Base-by-base conservation (phyloP, 257 asterid genomes). In the Rauvolfia tetraphylla region DNA sequence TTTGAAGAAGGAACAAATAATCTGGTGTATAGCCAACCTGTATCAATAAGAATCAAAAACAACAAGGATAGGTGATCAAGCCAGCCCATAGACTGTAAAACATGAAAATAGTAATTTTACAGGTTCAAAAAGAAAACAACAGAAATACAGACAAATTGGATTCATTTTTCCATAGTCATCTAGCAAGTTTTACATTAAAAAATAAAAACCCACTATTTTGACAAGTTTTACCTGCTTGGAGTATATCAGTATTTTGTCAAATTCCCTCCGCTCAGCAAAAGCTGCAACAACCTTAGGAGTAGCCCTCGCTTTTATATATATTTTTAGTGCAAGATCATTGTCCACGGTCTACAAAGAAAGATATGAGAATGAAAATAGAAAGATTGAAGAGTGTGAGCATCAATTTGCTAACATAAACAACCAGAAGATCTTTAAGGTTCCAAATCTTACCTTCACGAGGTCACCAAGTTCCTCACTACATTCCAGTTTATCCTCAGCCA, bases 391-490 rank as follows among this genome's bases (percentile, higher is more conserved):
- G 74, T 49, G 25, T 72, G 49, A 66, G 22, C 42, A 68, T 42
- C 17, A 62, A 54, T 36, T 15, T 13, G 48, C 57, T 38, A 59
- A 23, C 51, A 59, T 11, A 29, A 80, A 68, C 46, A 66, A 79
- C 58, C 61, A 36, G 62, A 66, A 74, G 77, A 29, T 38, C 53
- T 41, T 11, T 7, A 58, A 14, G 23, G 4, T 20, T 53, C 57
- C 29, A 58, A n/a, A 56, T 48, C 79, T 75, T 54, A 95, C 99
- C 97, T 95, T 95, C 86, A 95, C 99, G 75, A 95, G 97, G 84
- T 95, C 99, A 83, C 99, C 99, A 77, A 95, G 98, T 81, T 95
- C 99, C 90, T 95, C 99, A 36, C 98, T 93, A 68, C 99, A 95
- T 86, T 95, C 99, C 80, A 95, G 84, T 79, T 95, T 95, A 89